Evolutionary conservation across 148 eudicot genomes (phyloP), one percentile per base, ranked within the genome.

Genomic region (Dysphania ambrosioides): DNA sequence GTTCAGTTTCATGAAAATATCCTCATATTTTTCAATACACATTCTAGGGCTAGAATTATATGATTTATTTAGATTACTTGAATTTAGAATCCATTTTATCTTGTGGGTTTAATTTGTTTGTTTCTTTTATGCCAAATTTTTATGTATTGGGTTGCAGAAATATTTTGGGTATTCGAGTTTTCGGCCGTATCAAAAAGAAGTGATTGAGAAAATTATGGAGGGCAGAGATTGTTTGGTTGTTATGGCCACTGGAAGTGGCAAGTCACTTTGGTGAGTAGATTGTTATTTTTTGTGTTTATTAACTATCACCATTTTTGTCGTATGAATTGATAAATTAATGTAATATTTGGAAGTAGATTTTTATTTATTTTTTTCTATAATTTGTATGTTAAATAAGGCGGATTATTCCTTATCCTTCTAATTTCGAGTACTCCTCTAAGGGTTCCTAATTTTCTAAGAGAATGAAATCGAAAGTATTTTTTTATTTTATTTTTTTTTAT

Each of bases 171-270:
- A 67, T 44, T 85, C 93, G 5, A 58, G 80, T 19, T 89, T 86
- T 72, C 82, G 89, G 47, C 92, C 88, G 2, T 88, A 88, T 59
- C 97, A 91, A 78, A 89, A 84, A 82, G 92, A 91, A 76, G 89
- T 91, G 19, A 84, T 91, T 60, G 79, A 91, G 79, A 72, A 81
- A 27, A 83, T 91, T 77, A 11, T 91, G 65, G 83, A 81, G 13
- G 92, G 90, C 75, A 85, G 66, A 68, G 94, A 92, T 75, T 84
- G 89, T 68, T 80, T 92, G 80, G 94, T 88, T 27, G 88, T 92
- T 32, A 92, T 92, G 97, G 90, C 94, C 57, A 92, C 97, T 68
- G 97, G 97, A 15, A 88, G 91, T 70, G 97, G 97, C 81, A 92
- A 92, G 75, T 92, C 97, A 27, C 73, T 92, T 40, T 92, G 97